Evolutionary conservation across 208 protist species (phyloP), one percentile per base, ranked within the genome.

Genomic region (Trypanosoma avium): DNA sequence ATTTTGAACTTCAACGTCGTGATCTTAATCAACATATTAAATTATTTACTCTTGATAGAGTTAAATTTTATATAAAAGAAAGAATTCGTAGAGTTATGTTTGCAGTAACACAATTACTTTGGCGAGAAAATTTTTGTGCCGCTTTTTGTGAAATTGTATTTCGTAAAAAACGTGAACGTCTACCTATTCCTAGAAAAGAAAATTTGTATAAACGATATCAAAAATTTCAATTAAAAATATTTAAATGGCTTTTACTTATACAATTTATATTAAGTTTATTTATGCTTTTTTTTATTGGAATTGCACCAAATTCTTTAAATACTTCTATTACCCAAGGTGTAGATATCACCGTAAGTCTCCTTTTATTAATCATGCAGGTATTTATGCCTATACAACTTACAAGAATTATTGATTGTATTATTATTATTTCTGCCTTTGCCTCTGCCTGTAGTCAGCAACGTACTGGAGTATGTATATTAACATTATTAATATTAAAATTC

Each of bases 101-200:
- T 10, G 69, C 73, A 2, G 75, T 93, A 6, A 93, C 86, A 4
- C 56, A 79, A 47, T 68, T 90, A 10, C 68, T 89, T 9, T 93
- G 82, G 86, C 56, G 86, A 45, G 86, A 89, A 42, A 93, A 93
- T 59, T 93, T 93, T 56, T 90, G 78, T 63, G 81, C 76, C 21
- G 75, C 46, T 4, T 81, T 90, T 33, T 73, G 74, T 17, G 69
- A 79, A 19, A 80, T 88, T 30, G 67, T 82, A 0, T 91, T 86
- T 49, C 43, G 56, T 42, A 63, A 58, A 27, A 56, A 53, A 26
- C 70, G 77, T 9, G 59, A 67, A 9, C 13, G 35, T 24, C 24
- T 48, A 21, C 48, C 71, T 12, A 24, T 15, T 0, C 36, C 67
- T 29, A 33, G 22, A 17, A 57, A 47, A 0, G 49, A 61, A 21